Percentiles rank a stretch among this genome's conserved stretches.
Evolutionary conservation across 257 asterid species (phyloP).

Genomic region (Prunella vulgaris): DNA sequence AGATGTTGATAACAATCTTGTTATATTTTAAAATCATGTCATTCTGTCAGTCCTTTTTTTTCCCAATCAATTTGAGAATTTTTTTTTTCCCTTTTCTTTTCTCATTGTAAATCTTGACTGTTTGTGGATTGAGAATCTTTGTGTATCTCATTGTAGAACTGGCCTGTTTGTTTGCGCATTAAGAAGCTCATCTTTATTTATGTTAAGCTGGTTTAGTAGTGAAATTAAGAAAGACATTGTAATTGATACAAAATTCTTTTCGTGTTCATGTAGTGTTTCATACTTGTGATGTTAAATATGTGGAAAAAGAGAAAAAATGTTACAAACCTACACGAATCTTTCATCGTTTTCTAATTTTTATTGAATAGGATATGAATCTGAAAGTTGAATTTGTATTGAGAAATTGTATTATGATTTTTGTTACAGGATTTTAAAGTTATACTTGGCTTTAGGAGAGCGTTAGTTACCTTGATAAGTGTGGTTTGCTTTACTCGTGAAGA

Average conservation of each 20-base stretch:
- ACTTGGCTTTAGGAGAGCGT: conserved; percentile 16
- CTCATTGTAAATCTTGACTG: not conserved
- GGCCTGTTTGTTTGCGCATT: too few species aligned
- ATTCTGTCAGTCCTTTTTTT: too few species aligned
- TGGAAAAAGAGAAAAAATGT: not conserved
- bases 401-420: not conserved
- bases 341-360: not conserved
- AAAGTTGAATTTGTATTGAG: not conserved
- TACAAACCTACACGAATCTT: not conserved
- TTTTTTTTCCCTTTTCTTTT: not conserved
- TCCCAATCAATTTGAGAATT: not conserved
- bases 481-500: conserved; percentile 36
- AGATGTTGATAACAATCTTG: not conserved
- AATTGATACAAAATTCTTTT: too few species aligned
- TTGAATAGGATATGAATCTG: not conserved
- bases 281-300: not conserved
- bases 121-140: not conserved
- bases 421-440: not conserved
- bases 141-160: too few species aligned
- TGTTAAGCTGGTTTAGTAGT: not conserved
- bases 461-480: conserved; percentile 12
- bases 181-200: not conserved
- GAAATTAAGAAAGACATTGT: not conserved
- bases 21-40: too few species aligned
- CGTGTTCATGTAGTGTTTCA: not conserved